Evolutionary conservation across 768 basidiomycete species (phyloP).

Genomic region (Russula abietina): DNA sequence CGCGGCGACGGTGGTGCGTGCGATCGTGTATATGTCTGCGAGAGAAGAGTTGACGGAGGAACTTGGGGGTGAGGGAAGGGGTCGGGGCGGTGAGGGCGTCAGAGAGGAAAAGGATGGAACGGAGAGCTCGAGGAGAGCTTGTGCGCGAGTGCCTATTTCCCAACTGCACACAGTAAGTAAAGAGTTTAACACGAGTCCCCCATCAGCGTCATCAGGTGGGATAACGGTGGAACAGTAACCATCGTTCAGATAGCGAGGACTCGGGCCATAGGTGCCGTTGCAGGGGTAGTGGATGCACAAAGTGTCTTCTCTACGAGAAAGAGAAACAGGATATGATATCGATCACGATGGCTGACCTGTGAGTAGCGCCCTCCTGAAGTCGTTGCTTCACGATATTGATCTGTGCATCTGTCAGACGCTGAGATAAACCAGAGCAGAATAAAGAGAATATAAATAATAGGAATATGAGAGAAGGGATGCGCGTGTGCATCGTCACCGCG

Average conservation of each 20-base stretch:
- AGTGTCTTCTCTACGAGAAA: neutral
- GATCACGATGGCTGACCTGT: constrained; percentile 32
- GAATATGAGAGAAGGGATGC: neutral
- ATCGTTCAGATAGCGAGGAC: neutral
- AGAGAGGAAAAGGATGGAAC: constrained; percentile 44
- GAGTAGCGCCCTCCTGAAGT: constrained; percentile 38
- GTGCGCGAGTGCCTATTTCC: constrained; percentile 47
- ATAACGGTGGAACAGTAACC: neutral
- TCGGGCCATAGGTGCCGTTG: no score
- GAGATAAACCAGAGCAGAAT: constrained; percentile 26
- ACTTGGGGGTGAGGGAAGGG: constrained; percentile 28
- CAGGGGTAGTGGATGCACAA: neutral
- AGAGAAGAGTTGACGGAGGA: constrained; percentile 33
- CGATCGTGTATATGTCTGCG: constrained; percentile 52
- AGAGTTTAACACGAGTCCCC: no score
- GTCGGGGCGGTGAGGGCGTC: constrained; percentile 29
- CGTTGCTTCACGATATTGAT: constrained; percentile 34
- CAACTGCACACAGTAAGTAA: constrained; percentile 34
- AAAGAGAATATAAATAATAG: neutral
- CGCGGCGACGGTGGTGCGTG: constrained; percentile 41
- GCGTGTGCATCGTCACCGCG: neutral
- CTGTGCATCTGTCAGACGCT: constrained; percentile 35
- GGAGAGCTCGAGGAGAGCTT: constrained; percentile 48
- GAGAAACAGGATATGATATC: no score
- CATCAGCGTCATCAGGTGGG: no score